Base-by-base conservation (phyloP, 2,329 filamentous ascomycete genomes). In the Calonectria pteridis region DNA sequence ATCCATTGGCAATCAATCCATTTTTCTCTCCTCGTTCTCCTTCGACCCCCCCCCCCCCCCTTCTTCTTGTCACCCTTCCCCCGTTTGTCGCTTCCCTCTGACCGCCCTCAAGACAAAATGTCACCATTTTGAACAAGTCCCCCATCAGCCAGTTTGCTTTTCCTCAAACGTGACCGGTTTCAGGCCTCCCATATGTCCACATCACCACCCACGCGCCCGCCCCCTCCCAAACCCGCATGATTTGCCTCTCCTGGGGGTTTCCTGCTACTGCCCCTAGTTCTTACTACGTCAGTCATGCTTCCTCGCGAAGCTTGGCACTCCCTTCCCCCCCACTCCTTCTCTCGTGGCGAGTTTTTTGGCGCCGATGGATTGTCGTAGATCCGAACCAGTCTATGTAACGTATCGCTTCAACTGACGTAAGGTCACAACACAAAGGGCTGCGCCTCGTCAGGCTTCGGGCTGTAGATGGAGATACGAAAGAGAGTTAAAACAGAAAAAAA, bases 81-180 rank as follows among this genome's bases (percentile, higher is more conserved):
- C n/a, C 50, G 13, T 40, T 51, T 55, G 28, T 43, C 40, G 40
- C 18, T 40, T 3, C 10, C 65, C 50, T 31, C n/a, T n/a, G 23
- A 29, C 58, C n/a, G 18, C 55, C 55, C 49, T 49, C 10, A 10
- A 59, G 20, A 37, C 55, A 59, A 59, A 37, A 46, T n/a, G 23
- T 20, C 31, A 46, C 37, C 37, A 55, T 20, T 16, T n/a, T 51
- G n/a, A 10, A 23, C 40, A 33, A 40, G 20, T n/a, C n/a, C 43
- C 37, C 50, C 33, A 51, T 33, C 63, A 53, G 28, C n/a, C 26
- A 49, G n/a, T 18, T 51, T 67, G 31, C 28, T 35, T 49, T 29
- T 43, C 53, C 51, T 67, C 43, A 67, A 68, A 67, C 70, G 33
- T 66, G 28, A 49, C 53, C 46, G 46, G 70, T 72, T 72, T 72